Evolutionary conservation across 2,329 filamentous ascomycete species (phyloP).

Genomic region (Pseudopyricularia cyperi): DNA sequence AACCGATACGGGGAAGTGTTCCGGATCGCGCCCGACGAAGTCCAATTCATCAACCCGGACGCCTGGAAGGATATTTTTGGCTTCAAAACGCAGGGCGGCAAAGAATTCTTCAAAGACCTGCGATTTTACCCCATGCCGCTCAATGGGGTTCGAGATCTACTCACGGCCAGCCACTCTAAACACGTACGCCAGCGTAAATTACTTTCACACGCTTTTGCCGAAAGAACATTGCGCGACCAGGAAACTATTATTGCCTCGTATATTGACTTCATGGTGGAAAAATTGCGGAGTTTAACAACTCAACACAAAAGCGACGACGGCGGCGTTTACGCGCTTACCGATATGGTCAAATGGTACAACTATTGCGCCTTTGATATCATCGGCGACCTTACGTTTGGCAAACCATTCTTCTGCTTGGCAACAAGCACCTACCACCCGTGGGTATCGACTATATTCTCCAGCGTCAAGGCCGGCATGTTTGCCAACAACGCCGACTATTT

Average conservation of each 20-base stretch:
- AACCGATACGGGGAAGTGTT: conserved; percentile 1
- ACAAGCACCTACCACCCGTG: conserved; percentile 10
- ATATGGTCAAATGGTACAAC: conserved; percentile 24
- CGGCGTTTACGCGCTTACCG: conserved; percentile 17
- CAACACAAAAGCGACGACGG: conserved; percentile 1
- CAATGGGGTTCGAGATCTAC: neutral
- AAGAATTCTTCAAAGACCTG: conserved; percentile 6
- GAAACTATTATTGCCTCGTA: conserved; percentile 5
- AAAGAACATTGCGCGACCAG: conserved; percentile 8
- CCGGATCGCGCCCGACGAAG: neutral
- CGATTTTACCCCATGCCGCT: conserved; percentile 2
- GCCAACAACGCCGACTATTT: neutral
- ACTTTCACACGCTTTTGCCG: conserved; percentile 6
- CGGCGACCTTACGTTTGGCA: conserved; percentile 16
- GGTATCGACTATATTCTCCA: neutral
- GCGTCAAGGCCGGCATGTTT: conserved; percentile 14
- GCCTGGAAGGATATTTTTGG: conserved; percentile 2
- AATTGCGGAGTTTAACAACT: conserved; percentile 1
- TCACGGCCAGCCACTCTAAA: conserved; percentile 1
- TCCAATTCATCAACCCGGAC: neutral
- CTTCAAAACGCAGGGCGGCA: conserved; percentile 1
- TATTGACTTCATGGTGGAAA: conserved; percentile 4
- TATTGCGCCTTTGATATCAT: conserved; percentile 21
- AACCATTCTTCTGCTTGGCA: conserved; percentile 16
- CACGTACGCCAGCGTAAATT: conserved; percentile 4